Percentiles rank a stretch among this genome's conserved stretches.
phyloP scores from a whole-genome alignment of 2,329 filamentous ascomycete species.

The Pseudocercospora pini-densiflorae region DNA sequence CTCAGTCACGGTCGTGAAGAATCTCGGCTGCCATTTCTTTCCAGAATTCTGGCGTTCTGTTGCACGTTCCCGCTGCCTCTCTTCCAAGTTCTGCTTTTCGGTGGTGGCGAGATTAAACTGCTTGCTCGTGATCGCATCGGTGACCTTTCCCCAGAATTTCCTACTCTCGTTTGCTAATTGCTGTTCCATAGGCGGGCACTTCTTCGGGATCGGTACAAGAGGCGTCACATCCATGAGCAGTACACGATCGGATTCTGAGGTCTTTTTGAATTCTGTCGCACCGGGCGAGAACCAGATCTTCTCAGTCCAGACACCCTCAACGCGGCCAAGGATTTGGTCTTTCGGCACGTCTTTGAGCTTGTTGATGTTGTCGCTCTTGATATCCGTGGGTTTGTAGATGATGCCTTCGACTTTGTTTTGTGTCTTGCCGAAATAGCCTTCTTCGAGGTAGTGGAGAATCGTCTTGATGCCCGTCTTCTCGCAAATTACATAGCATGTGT shows the following conservation, averaged over 20 bases:
- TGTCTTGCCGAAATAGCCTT: slow-evolving; percentile 89
- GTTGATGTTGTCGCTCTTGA: slow-evolving; percentile 78
- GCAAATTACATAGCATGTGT: slow-evolving; percentile 86
- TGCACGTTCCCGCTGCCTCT: slow-evolving; percentile 82
- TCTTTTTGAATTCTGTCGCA: slow-evolving; percentile 50
- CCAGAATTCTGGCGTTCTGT: slow-evolving; percentile 74
- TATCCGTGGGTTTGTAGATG: slow-evolving; percentile 81
- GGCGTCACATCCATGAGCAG: slow-evolving; percentile 89
- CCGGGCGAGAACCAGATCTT: slow-evolving; percentile 65
- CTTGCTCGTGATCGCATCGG: slow-evolving; percentile 79
- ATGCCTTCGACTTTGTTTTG: slow-evolving; percentile 92
- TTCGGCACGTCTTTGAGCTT: slow-evolving; percentile 86
- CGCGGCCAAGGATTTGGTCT: slow-evolving; percentile 77
- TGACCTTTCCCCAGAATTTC: slow-evolving; percentile 85
- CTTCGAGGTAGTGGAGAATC: slow-evolving; percentile 90
- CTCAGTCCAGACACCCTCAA: slow-evolving; percentile 85
- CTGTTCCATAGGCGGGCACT: slow-evolving; percentile 73
- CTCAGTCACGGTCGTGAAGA: slow-evolving; percentile 72
- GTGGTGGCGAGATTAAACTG: slow-evolving; percentile 84
- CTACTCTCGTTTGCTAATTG: slow-evolving; percentile 91
- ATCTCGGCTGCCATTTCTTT: slow-evolving; percentile 80
- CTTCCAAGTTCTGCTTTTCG: slow-evolving; percentile 89
- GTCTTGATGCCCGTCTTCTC: slow-evolving; percentile 88
- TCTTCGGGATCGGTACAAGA: slow-evolving; percentile 77
- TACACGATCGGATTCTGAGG: slow-evolving; percentile 60